Conservation (phyloP, 2,329 filamentous ascomycete genomes). For the Claviceps capensis region DNA sequence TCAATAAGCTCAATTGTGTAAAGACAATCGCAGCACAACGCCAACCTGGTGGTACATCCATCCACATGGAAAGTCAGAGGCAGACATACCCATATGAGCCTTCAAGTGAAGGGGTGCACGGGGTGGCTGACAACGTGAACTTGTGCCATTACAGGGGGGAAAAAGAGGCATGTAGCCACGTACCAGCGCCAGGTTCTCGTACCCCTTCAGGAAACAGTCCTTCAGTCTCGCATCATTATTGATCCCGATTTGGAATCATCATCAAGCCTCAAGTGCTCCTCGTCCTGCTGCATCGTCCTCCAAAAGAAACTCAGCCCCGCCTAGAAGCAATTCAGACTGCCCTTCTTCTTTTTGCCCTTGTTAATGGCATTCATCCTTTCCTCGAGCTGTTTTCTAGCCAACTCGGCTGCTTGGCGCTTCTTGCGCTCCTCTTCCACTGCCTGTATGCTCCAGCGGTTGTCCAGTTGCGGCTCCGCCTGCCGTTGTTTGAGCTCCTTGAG, state of each 20-base stretch:
- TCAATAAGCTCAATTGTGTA: background rate
- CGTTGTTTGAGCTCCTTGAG: conserved; percentile 49
- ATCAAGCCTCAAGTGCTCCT: background rate
- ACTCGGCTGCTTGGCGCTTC: conserved; percentile 80
- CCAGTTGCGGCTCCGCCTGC: conserved; percentile 32
- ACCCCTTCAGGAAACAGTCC: too few species aligned
- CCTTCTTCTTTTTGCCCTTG: conserved; percentile 87
- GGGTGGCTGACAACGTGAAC: too few species aligned
- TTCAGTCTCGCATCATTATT: too few species aligned
- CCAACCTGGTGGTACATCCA: background rate
- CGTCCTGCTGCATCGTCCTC: conserved; percentile 4
- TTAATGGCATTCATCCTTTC: conserved; percentile 88
- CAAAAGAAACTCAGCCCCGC: conserved; percentile 9
- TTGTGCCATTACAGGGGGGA: too few species aligned
- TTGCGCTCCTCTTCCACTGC: conserved; percentile 93
- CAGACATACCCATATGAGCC: too few species aligned
- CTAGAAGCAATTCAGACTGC: conserved; percentile 94
- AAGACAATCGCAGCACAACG: background rate
- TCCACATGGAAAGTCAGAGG: too few species aligned
- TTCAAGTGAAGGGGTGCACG: too few species aligned
- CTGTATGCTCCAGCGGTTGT: conserved; percentile 60
- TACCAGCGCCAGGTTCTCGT: background rate
- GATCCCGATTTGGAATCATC: background rate
- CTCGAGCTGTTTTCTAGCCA: conserved; percentile 77
- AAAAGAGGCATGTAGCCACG: background rate